Conservation (phyloP, 805 yeast genomes). For the Ogataea zsoltii region DNA sequence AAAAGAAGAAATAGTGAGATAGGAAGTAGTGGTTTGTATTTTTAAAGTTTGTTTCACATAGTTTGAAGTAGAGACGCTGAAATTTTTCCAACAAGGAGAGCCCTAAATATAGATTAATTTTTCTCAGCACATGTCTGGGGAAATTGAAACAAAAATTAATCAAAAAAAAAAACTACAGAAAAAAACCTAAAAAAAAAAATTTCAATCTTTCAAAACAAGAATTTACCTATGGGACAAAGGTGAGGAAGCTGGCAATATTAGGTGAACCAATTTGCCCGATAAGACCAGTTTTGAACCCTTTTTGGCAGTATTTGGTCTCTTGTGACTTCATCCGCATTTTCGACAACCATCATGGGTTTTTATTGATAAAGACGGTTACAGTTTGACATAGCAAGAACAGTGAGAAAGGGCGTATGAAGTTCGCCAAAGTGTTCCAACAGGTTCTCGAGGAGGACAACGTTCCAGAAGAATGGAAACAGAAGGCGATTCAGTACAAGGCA, state of each 20-base stretch:
- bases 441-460: conserved; percentile 58
- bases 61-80: too few relatives aligned
- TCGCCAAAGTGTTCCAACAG: conserved; percentile 70
- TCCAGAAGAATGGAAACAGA: conserved; percentile 66
- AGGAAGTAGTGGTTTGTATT: not conserved
- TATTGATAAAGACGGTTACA: not conserved
- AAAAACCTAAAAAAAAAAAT: not conserved
- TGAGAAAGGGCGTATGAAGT: conserved; percentile 55
- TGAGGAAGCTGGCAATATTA: too few relatives aligned
- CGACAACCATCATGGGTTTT: not conserved
- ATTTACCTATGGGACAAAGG: not conserved
- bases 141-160: too few relatives aligned
- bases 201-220: not conserved
- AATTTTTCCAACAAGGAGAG: not conserved
- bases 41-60: not conserved
- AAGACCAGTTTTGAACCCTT: too few relatives aligned
- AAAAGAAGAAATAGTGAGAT: conserved; percentile 25
- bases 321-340: too few relatives aligned
- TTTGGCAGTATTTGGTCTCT: too few relatives aligned
- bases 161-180: not conserved
- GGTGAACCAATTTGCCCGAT: too few relatives aligned
- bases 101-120: not conserved
- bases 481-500: conserved; percentile 72
- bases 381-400: too few relatives aligned
- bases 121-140: not conserved